Evolutionary conservation across 331 rosid genomes (phyloP), one percentile per base, ranked within the genome.

Genomic region (Arachis monticola): DNA sequence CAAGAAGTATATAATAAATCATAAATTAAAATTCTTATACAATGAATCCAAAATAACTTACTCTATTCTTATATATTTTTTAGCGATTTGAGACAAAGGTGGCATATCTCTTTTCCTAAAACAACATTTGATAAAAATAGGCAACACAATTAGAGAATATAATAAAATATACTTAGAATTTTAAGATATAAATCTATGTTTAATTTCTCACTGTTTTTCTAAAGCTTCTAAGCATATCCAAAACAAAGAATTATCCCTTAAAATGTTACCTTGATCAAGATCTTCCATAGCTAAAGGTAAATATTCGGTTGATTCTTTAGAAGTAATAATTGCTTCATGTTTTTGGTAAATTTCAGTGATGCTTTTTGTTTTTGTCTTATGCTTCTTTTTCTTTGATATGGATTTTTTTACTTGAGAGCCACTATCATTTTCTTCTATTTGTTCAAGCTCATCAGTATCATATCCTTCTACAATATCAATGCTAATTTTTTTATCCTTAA

Each of bases 141-240:
- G 77, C 66, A 14, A 40, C 13, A 5, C 3, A 59, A 38, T 38
- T 38, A 38, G 41, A 38, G 41, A 0, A 38, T 38, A 5, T 38
- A 38, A 38, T 62, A 69, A 50, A 62, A 17, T n/a, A 57, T 64
- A 32, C 50, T 58, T 31, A 38, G 22, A 67, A 53, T 56, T 51
- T 67, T 47, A 62, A 66, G 12, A 44, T 13, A 63, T n/a, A 64
- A 69, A 67, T 60, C 66, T 59, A 63, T 14, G 74, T 79, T 66
- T 38, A 38, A 38, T 38, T 70, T 74, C 96, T 92, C 72, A 88
- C 96, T 85, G 95, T 60, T 88, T 89, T 85, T 84, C 86, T 60
- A 92, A 86, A 77, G 97, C 97, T n/a, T 85, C 70, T 63, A 93
- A 92, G 55, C 90, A 83, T 61, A 90, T 83, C 91, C 92, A 93